phyloP scores from a whole-genome alignment of 495 filamentous ascomycete genomes.

The Xylaria venustula region DNA sequence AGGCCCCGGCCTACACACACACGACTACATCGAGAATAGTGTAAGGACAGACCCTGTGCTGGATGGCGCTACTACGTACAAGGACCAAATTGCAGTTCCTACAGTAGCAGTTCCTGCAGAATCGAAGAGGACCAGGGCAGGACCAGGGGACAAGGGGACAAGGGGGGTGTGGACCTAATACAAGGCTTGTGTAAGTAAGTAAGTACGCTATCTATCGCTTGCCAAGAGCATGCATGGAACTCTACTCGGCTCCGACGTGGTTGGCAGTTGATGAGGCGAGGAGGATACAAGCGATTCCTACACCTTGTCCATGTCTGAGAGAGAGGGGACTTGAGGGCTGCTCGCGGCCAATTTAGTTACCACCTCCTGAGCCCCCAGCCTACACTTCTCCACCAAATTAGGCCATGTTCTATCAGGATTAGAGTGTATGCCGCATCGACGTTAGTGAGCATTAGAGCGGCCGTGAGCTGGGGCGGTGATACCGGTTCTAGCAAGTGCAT shows the following conservation, averaged over 20 bases:
- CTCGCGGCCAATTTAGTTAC: background rate
- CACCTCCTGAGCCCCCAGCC: slow-evolving; percentile 10
- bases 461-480: background rate
- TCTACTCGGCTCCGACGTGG: slow-evolving; percentile 8
- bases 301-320: background rate
- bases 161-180: slow-evolving; percentile 14
- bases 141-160: no score
- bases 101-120: slow-evolving; percentile 12
- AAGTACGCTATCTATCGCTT: background rate
- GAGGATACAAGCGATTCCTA: background rate
- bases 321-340: background rate
- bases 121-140: no score
- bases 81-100: slow-evolving; percentile 6
- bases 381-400: slow-evolving; percentile 11
- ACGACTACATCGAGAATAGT: background rate
- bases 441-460: background rate
- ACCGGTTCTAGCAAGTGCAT: slow-evolving; percentile 4
- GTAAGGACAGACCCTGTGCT: slow-evolving; percentile 4
- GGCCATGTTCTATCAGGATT: background rate
- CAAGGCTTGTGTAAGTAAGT: background rate
- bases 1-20: background rate
- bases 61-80: slow-evolving; percentile 9
- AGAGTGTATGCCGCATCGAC: slow-evolving; percentile 9
- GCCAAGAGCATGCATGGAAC: slow-evolving; percentile 11
- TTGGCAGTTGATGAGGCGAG: slow-evolving; percentile 1